Conservation (phyloP, 2,329 filamentous ascomycete species). For the Clarireedia hainanense region DNA sequence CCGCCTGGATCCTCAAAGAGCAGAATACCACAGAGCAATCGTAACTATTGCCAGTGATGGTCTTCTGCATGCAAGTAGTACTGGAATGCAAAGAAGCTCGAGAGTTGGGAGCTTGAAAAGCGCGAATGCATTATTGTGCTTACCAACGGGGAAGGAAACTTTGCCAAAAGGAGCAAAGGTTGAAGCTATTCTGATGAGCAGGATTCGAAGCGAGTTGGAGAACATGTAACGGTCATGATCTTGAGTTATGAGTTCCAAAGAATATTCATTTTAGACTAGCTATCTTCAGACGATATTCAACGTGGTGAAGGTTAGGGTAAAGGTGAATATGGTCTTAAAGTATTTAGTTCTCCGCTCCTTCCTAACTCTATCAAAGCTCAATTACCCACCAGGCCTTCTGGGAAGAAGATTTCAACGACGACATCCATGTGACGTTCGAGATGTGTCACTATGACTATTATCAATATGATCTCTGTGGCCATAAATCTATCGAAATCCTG, state of each 20-base stretch:
- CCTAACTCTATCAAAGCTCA: neutral
- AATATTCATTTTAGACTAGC: too few relatives aligned
- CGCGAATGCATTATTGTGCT: slow-evolving; percentile 77
- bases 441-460: slow-evolving; percentile 15
- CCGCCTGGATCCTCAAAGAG: slow-evolving; percentile 62
- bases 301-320: neutral
- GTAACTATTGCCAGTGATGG: slow-evolving; percentile 62
- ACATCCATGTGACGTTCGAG: neutral
- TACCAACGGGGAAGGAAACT: slow-evolving; percentile 58
- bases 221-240: neutral
- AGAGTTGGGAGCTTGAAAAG: slow-evolving; percentile 80
- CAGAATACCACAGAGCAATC: slow-evolving; percentile 85
- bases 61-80: slow-evolving; percentile 65
- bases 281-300: neutral
- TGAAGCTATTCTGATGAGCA: slow-evolving; percentile 72
- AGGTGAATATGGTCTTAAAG: neutral
- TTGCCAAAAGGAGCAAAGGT: slow-evolving; percentile 62
- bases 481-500: slow-evolving; percentile 11
- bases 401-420: neutral
- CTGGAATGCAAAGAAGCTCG: slow-evolving; percentile 84
- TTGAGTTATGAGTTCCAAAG: too few relatives aligned
- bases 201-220: slow-evolving; percentile 19
- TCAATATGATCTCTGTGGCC: slow-evolving; percentile 6
- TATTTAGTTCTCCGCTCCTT: neutral
- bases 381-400: neutral